Conservation (phyloP, 306 rosid genomes). For the Dicorynia guianensis region DNA sequence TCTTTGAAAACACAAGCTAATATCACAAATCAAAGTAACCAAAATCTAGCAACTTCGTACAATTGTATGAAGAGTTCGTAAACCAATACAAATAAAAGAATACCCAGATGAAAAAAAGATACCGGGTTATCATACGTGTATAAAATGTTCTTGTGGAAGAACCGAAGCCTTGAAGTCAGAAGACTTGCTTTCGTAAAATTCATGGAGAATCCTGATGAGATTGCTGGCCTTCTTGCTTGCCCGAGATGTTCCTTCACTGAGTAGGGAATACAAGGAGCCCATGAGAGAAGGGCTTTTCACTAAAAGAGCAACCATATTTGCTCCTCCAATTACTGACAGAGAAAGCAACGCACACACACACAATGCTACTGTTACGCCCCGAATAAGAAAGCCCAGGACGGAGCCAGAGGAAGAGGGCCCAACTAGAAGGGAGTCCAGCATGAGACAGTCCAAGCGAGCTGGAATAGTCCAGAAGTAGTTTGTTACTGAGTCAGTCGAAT, state of each 20-base stretch:
- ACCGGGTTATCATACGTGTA: slow-evolving; percentile 69
- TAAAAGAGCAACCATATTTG: slow-evolving; percentile 58
- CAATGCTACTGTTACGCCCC: slow-evolving; percentile 67
- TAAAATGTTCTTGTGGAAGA: slow-evolving; percentile 61
- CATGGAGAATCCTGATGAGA: slow-evolving; percentile 76
- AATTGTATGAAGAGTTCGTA: slow-evolving; percentile 46
- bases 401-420: too few species aligned
- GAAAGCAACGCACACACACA: slow-evolving; percentile 72
- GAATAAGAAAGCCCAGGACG: too few species aligned
- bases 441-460: too few species aligned
- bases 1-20: slow-evolving; percentile 68
- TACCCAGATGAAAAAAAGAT: slow-evolving; percentile 40
- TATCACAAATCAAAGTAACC: slow-evolving; percentile 10
- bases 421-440: too few species aligned
- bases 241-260: slow-evolving; percentile 72
- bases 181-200: slow-evolving; percentile 62
- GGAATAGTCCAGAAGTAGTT: too few species aligned
- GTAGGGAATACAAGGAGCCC: slow-evolving; percentile 65
- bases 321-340: slow-evolving; percentile 65
- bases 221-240: slow-evolving; percentile 69
- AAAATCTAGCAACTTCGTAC: slow-evolving; percentile 22
- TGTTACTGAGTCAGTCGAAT: too few species aligned
- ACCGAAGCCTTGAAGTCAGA: slow-evolving; percentile 51
- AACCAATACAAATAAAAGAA: slow-evolving; percentile 44
- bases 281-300: slow-evolving; percentile 67